A percentile compares a stretch with the other conserved stretches of the same genome.
These are phyloP conservation scores for Styphnolobium japonicum DNA, from an alignment of 306 rosid species.

Conservation along the genomic window DNA sequence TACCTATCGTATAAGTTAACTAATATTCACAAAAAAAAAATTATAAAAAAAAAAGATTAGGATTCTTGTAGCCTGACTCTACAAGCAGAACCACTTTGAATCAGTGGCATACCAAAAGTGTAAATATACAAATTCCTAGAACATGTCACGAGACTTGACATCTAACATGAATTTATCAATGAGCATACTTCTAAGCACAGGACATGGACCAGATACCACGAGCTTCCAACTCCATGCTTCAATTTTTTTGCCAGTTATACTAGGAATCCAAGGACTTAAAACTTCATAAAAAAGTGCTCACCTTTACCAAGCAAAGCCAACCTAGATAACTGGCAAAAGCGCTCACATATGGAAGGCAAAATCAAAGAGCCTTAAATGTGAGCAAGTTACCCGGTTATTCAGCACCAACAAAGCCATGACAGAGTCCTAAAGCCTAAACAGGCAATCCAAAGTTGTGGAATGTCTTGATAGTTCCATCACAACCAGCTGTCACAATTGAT, in stretches of 20 bases:
- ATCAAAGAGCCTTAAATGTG: conserved; percentile 12
- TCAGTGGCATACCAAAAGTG: conserved; percentile 8
- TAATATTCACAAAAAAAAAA: conserved; percentile 31
- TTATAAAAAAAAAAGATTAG: background rate
- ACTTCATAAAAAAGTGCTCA: background rate
- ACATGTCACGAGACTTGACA: conserved; percentile 17
- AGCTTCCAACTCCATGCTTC: conserved; percentile 4
- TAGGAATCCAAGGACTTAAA: conserved; percentile 15
- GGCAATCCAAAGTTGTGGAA: conserved; percentile 94
- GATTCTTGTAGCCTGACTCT: conserved; percentile 25
- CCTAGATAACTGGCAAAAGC: background rate
- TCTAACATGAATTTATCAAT: conserved; percentile 31
- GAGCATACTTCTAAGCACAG: conserved; percentile 9
- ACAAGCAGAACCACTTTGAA: conserved; percentile 33
- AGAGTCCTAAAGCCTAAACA: conserved; percentile 43
- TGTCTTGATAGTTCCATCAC: conserved; percentile 74
- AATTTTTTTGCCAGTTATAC: background rate
- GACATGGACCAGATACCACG: background rate
- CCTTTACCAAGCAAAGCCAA: background rate
- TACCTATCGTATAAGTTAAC: conserved; percentile 24
- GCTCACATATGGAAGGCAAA: background rate
- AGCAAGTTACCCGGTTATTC: background rate
- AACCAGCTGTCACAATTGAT: conserved; percentile 66
- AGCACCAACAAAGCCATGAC: background rate
- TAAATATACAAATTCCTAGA: conserved; percentile 31